Evolutionary conservation across 495 filamentous ascomycete species (phyloP).

Genomic region (Lasiosphaeria hispida): DNA sequence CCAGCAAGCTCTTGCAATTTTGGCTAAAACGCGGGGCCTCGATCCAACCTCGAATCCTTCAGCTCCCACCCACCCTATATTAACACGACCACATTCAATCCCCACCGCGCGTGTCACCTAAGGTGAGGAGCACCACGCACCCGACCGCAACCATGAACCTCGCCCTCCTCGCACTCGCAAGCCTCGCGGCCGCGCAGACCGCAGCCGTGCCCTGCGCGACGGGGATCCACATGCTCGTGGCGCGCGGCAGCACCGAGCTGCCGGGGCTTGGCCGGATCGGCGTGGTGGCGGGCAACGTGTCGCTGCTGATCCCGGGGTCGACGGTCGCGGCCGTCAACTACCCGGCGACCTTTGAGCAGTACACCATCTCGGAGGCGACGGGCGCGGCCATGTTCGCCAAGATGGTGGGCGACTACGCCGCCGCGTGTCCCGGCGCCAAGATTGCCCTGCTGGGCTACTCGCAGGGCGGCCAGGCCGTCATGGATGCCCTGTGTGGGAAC

Average conservation of each 20-base stretch:
- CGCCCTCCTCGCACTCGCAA: no score
- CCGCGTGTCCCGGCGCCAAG: slow-evolving; percentile 53
- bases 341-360: slow-evolving; percentile 40
- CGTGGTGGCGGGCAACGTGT: slow-evolving; percentile 20
- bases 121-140: no score
- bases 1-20: no score
- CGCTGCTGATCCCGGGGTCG: slow-evolving; percentile 22
- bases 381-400: slow-evolving; percentile 44
- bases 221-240: slow-evolving; percentile 28
- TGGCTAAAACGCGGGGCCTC: no score
- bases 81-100: no score
- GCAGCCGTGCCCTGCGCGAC: no score
- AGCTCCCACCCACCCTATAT: no score
- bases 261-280: slow-evolving; percentile 26
- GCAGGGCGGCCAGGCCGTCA: slow-evolving; percentile 16
- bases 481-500: slow-evolving; percentile 12
- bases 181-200: no score
- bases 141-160: no score
- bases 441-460: slow-evolving; percentile 49
- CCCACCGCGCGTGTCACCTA: no score
- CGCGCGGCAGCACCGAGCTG: slow-evolving; percentile 23
- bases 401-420: slow-evolving; percentile 54
- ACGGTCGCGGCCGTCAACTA: slow-evolving; percentile 24
- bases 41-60: no score
- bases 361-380: slow-evolving; percentile 48